Base-by-base conservation (phyloP, 345 rosid species). In the Euphorbia peplus region DNA sequence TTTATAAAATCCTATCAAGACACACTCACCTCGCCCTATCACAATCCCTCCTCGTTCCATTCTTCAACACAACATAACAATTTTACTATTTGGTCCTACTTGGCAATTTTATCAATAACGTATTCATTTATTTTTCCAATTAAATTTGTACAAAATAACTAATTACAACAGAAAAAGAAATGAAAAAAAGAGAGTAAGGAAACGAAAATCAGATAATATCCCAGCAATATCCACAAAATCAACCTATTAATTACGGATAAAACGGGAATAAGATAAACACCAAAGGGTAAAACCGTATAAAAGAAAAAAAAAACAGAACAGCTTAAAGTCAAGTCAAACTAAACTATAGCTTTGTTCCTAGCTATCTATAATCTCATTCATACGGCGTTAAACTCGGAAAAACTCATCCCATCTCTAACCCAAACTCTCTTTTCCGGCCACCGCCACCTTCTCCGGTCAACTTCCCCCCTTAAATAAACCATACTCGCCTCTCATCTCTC, bases 301-400 rank as follows among this genome's bases (percentile, higher is more conserved):
- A 10, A 48, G 26, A 64, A 42, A 8, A 66, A 5, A 19, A 47
- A 10, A n/a, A 2, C 41, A 26, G 44, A 24, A 61, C 42, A 66
- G 60, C 1, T 10, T 8, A 12, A 22, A 21, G 80, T 79, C 77
- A 72, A 72, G 77, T 55, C 37, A 60, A 4, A 42, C 16, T 48
- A 32, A 32, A n/a, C n/a, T 32, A 3, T 19, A n/a, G 63, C 22
- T 32, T 41, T 30, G 41, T 13, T n/a, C 63, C 10, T 35, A 30
- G 69, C 71, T 50, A 55, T 47, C 42, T n/a, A 24, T 8, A 6
- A 39, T 15, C 14, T 0, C 9, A 21, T 12, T 0, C 9, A 21
- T 5, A 64, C 76, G 76, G 62, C 76, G 83, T 73, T 76, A 64
- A 47, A 28, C 5, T 24, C 53, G 61, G 65, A 44, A 37, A 8